A percentile compares a stretch with the other conserved stretches of the same genome.
phyloP scores from a whole-genome alignment of 805 yeast genomes.

The Candida ascalaphidarum region DNA sequence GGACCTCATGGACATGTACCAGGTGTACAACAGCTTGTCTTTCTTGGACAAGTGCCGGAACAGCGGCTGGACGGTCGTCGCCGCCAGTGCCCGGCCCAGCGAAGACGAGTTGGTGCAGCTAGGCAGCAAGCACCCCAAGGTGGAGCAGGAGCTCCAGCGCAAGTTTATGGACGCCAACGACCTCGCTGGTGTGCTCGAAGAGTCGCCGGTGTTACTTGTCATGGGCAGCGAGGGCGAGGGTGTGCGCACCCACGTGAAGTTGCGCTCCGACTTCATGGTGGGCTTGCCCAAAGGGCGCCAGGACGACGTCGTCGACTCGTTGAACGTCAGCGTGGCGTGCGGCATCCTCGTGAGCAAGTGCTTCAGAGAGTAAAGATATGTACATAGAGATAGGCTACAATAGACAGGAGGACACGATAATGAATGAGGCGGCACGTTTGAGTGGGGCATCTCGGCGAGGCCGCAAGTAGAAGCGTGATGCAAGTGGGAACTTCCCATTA shows the following conservation, averaged over 20 bases:
- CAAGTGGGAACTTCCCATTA: too few species aligned
- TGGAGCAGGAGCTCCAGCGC: conserved; percentile 17
- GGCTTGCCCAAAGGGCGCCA: conserved; percentile 28
- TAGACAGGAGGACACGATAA: too few species aligned
- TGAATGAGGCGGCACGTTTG: too few species aligned
- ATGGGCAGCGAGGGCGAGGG: conserved; percentile 87
- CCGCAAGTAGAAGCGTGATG: too few species aligned
- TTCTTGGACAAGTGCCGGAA: conserved; percentile 49
- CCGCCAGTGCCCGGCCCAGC: conserved; percentile 41
- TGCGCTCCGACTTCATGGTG: conserved; percentile 47
- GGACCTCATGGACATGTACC: conserved; percentile 60
- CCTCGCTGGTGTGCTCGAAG: conserved; percentile 33
- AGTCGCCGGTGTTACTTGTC: conserved; percentile 59
- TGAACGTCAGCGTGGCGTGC: conserved; percentile 87
- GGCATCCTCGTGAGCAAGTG: conserved; percentile 46
- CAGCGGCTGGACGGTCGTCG: conserved; percentile 65
- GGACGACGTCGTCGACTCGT: conserved; percentile 51
- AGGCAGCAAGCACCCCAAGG: conserved; percentile 16
- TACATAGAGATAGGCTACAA: too few species aligned
- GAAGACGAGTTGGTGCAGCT: conserved; percentile 11
- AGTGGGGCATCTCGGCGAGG: too few species aligned
- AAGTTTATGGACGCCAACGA: conserved; percentile 32
- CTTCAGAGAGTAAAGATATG: conserved; percentile 2
- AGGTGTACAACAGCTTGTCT: conserved; percentile 47
- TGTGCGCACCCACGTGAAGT: conserved; percentile 55